Percentiles rank a stretch among this genome's conserved stretches.
phyloP scores from a whole-genome alignment of 441 rosid species.

The Cnidoscolus chayamansa region DNA sequence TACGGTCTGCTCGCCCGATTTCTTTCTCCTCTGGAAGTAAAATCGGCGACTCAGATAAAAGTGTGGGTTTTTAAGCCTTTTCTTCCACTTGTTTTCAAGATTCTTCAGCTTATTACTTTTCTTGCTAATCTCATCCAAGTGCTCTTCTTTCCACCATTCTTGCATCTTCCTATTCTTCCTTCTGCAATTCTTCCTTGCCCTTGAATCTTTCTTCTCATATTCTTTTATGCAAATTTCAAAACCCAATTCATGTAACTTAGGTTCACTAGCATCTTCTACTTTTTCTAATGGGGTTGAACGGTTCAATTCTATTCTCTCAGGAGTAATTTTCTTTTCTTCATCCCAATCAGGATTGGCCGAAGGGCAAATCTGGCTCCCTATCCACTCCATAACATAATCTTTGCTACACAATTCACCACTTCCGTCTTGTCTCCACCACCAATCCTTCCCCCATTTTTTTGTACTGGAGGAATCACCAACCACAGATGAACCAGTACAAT shows the following conservation, averaged over 20 bases:
- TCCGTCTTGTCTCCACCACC: constrained; percentile 99
- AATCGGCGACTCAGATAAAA: constrained; percentile 44
- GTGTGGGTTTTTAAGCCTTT: constrained; percentile 52
- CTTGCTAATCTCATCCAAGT: constrained; percentile 57
- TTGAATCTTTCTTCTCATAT: constrained; percentile 38
- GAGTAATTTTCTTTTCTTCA: constrained; percentile 52
- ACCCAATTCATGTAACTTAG: constrained; percentile 30
- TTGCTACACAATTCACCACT: constrained; percentile 89
- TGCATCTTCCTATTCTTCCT: constrained; percentile 72
- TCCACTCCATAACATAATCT: constrained; percentile 97
- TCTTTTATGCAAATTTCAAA: constrained; percentile 39
- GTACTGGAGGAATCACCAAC: constrained; percentile 39
- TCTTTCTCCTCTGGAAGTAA: constrained; percentile 37
- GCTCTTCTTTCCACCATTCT: constrained; percentile 98
- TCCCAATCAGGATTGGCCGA: constrained; percentile 76
- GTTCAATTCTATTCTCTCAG: constrained; percentile 42
- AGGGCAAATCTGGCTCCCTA: constrained; percentile 86
- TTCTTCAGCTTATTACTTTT: constrained; percentile 39
- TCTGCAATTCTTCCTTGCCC: constrained; percentile 37
- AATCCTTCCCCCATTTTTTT: constrained; percentile 94
- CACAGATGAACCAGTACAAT: constrained; percentile 33
- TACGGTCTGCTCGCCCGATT: constrained; percentile 36
- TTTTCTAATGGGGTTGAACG: constrained; percentile 40
- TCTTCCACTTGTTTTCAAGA: constrained; percentile 56
- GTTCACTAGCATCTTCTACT: constrained; percentile 41